Evolutionary conservation across 2,329 filamentous ascomycete species (phyloP).

Genomic region (Cladosporium colombiae): DNA sequence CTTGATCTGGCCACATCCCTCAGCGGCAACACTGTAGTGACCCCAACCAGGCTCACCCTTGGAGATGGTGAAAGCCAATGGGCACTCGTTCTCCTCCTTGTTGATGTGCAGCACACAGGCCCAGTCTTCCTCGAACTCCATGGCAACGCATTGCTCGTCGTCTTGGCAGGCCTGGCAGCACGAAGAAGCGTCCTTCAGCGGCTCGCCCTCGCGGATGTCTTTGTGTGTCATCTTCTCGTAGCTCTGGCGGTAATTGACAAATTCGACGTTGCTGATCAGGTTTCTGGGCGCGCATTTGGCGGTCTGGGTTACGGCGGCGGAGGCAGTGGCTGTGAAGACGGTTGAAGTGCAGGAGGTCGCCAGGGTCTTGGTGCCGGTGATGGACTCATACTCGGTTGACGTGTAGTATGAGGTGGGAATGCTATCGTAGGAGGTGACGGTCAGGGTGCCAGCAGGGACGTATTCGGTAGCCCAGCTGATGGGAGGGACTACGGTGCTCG

Average conservation of each 20-base stretch:
- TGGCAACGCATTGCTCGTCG: conserved; percentile 1
- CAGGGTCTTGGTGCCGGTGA: background rate
- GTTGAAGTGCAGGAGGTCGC: conserved; percentile 1
- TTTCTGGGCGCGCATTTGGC: conserved; percentile 9
- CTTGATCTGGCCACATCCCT: conserved; percentile 4
- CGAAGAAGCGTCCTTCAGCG: background rate
- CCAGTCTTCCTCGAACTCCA: background rate
- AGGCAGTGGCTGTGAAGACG: conserved; percentile 8
- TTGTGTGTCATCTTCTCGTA: background rate
- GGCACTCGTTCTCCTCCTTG: conserved; percentile 1
- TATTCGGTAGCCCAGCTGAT: background rate
- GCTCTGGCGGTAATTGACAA: background rate
- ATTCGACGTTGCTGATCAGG: conserved; percentile 4
- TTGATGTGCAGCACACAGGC: background rate
- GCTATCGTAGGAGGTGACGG: background rate
- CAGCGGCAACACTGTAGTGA: background rate
- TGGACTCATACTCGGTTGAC: background rate
- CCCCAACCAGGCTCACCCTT: conserved; percentile 3
- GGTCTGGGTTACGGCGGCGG: background rate
- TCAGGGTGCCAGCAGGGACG: background rate
- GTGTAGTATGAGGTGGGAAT: background rate
- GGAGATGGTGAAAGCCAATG: conserved; percentile 2
- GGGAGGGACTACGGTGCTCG: background rate
- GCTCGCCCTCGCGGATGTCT: background rate
- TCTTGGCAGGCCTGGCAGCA: conserved; percentile 10